Percentiles rank a stretch among this genome's conserved stretches.
phyloP scores from a whole-genome alignment of 345 rosid species.

The Ailanthus altissimus region DNA sequence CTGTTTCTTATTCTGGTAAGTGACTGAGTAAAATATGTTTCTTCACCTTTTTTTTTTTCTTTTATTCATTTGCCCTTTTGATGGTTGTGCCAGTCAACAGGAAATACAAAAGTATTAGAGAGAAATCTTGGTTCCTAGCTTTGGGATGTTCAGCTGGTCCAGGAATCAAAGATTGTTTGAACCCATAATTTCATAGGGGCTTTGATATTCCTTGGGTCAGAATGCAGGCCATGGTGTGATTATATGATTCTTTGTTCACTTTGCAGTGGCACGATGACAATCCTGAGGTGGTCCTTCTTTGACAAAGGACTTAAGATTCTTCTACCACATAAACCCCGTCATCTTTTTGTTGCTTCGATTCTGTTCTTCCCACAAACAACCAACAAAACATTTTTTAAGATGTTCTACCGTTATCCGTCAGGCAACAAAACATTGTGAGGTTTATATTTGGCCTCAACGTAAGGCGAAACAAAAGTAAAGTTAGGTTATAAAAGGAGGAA shows the following conservation, averaged over 20 bases:
- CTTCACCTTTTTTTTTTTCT: background rate
- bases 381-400: background rate
- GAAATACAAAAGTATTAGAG: background rate
- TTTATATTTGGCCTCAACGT: too few relatives aligned
- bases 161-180: background rate
- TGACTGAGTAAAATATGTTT: background rate
- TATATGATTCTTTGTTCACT: background rate
- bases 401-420: too few relatives aligned
- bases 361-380: background rate
- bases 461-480: too few relatives aligned
- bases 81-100: background rate
- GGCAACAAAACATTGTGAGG: too few relatives aligned
- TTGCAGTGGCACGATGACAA: background rate
- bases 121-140: background rate
- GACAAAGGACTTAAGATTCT: background rate
- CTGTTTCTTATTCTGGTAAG: constrained; percentile 19
- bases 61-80: background rate
- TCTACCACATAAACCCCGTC: background rate
- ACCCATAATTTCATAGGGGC: background rate
- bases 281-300: background rate
- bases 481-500: too few relatives aligned
- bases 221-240: background rate
- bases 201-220: background rate
- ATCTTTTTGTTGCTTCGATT: background rate
- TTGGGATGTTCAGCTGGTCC: background rate